Evolutionary conservation across 2,329 filamentous ascomycete genomes (phyloP).

Genomic region (Colletotrichum cordylinicola): DNA sequence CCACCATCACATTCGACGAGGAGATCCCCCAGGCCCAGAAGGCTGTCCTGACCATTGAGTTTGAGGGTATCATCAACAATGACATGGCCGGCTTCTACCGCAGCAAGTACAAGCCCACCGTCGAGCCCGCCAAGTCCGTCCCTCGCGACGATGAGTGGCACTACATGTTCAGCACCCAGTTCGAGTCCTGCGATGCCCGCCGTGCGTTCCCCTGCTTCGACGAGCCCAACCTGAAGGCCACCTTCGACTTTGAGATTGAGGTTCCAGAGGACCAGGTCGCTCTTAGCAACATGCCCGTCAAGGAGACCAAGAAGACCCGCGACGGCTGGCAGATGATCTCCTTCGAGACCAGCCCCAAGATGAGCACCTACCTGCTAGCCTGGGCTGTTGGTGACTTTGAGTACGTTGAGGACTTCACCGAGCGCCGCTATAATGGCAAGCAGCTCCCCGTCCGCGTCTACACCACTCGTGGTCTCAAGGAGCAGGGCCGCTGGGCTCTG

Average conservation of each 20-base stretch:
- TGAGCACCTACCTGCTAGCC: constrained; percentile 90
- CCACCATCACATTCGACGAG: constrained; percentile 76
- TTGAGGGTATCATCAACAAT: constrained; percentile 85
- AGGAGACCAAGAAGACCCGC: constrained; percentile 63
- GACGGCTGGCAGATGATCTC: constrained; percentile 75
- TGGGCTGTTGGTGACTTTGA: constrained; percentile 98
- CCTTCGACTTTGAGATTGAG: constrained; percentile 93
- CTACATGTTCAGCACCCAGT: constrained; percentile 93
- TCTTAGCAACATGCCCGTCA: constrained; percentile 94
- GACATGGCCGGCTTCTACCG: constrained; percentile 94
- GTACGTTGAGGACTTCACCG: constrained; percentile 90
- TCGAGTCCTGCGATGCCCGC: constrained; percentile 94
- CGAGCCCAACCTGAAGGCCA: constrained; percentile 95
- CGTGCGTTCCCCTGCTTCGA: constrained; percentile 98
- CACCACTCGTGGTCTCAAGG: constrained; percentile 91
- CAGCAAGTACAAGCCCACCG: constrained; percentile 87
- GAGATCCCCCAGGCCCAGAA: constrained; percentile 73
- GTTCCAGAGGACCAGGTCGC: constrained; percentile 87
- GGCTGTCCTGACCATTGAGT: constrained; percentile 72
- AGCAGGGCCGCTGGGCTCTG: constrained; percentile 88
- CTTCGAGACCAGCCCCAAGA: constrained; percentile 85
- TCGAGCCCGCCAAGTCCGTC: constrained; percentile 75
- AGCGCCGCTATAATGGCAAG: constrained; percentile 90
- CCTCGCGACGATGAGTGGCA: constrained; percentile 73
- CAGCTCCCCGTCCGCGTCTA: constrained; percentile 93